Conservation (phyloP, 306 rosid species). For the Ormosia emarginata region DNA sequence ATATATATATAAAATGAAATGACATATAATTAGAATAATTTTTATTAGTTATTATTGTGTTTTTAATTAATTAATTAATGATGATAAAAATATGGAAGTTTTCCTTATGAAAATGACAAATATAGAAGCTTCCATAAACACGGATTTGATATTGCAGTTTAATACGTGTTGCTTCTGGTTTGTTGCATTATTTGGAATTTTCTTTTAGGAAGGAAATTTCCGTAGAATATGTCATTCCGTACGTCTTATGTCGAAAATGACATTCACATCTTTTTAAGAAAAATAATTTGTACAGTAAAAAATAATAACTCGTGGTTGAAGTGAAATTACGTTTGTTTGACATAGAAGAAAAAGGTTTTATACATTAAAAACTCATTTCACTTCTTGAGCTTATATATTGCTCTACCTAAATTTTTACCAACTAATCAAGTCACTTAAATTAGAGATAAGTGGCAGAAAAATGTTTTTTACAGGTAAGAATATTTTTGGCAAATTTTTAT, state of each 20-base stretch:
- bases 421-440: not conserved
- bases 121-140: constrained; percentile 18
- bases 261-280: not conserved
- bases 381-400: not conserved
- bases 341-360: not conserved
- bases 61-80: not conserved
- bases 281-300: no score
- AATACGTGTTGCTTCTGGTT: not conserved
- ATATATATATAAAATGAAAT: no score
- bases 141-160: constrained; percentile 6
- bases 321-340: not conserved
- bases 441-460: not conserved
- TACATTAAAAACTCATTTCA: not conserved
- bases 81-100: not conserved
- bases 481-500: not conserved
- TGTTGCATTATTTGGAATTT: constrained; percentile 12
- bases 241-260: not conserved
- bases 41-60: not conserved
- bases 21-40: no score
- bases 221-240: not conserved
- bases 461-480: no score
- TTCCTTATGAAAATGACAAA: not conserved
- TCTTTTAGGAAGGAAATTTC: constrained; percentile 15
- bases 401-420: not conserved
- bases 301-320: not conserved